Conservation (phyloP, 192 early-diverging fungal species). For the Phlyctochytrium arcticum region DNA sequence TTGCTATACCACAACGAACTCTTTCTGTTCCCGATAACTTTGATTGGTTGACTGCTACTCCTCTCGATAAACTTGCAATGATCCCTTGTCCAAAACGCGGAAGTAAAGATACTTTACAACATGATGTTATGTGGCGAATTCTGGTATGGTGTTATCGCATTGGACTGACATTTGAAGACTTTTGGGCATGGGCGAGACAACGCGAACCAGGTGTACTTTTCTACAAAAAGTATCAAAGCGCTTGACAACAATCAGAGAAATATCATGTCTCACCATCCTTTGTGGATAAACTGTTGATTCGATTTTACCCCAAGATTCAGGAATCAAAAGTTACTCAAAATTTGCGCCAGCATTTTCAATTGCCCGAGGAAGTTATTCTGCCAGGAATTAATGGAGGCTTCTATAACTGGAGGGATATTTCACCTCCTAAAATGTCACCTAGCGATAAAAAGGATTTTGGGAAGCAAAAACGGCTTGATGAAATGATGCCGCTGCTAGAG, state of each 20-base stretch:
- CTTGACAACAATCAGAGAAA: neutral
- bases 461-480: too few species aligned
- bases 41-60: neutral
- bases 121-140: neutral
- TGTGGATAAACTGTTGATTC: neutral
- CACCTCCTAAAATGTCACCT: too few species aligned
- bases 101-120: neutral
- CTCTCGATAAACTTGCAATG: slow-evolving; percentile 2
- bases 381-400: neutral
- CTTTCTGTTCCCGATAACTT: neutral
- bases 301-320: slow-evolving; percentile 3
- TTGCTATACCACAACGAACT: neutral
- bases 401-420: neutral
- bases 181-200: slow-evolving; percentile 1
- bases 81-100: neutral
- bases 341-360: neutral
- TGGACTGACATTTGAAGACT: slow-evolving; percentile 3
- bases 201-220: neutral
- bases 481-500: neutral
- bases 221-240: neutral
- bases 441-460: too few species aligned
- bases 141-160: slow-evolving; percentile 3
- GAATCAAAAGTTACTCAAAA: neutral
- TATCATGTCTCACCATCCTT: neutral
- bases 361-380: neutral